Evolutionary conservation across 2,329 filamentous ascomycete genomes (phyloP).

Genomic region (Phialophora expanda): DNA sequence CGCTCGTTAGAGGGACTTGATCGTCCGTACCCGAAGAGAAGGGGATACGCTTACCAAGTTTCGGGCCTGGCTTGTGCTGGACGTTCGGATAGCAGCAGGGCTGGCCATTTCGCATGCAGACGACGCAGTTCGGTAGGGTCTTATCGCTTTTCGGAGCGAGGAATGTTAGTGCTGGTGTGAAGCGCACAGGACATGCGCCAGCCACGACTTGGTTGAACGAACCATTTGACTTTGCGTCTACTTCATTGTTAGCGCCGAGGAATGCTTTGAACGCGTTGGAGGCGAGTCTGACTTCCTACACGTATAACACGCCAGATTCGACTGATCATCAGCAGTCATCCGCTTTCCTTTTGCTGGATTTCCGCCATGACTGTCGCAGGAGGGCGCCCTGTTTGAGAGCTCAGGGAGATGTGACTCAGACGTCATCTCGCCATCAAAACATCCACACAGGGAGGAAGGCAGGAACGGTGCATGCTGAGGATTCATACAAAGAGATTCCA

Average conservation of each 20-base stretch:
- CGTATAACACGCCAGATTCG: conserved; percentile 10
- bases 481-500: conserved; percentile 17
- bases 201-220: neutral
- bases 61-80: conserved; percentile 17
- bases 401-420: neutral
- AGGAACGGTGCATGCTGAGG: conserved; percentile 13
- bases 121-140: conserved; percentile 12
- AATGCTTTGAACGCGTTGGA: neutral
- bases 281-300: conserved; percentile 12
- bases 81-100: conserved; percentile 14
- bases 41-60: conserved; percentile 8
- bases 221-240: conserved; percentile 24
- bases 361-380: neutral
- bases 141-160: conserved; percentile 7
- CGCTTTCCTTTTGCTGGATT: neutral
- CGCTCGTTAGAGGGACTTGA: neutral
- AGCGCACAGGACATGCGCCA: neutral
- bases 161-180: neutral
- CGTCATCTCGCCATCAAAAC: conserved; percentile 1
- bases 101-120: conserved; percentile 13
- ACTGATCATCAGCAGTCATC: conserved; percentile 12
- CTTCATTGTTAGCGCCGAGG: conserved; percentile 5
- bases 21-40: neutral
- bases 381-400: neutral
- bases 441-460: conserved; percentile 2